These are phyloP conservation scores for Fabrea salina DNA, from an alignment of 169 alveolate species.

Conservation along the genomic window DNA sequence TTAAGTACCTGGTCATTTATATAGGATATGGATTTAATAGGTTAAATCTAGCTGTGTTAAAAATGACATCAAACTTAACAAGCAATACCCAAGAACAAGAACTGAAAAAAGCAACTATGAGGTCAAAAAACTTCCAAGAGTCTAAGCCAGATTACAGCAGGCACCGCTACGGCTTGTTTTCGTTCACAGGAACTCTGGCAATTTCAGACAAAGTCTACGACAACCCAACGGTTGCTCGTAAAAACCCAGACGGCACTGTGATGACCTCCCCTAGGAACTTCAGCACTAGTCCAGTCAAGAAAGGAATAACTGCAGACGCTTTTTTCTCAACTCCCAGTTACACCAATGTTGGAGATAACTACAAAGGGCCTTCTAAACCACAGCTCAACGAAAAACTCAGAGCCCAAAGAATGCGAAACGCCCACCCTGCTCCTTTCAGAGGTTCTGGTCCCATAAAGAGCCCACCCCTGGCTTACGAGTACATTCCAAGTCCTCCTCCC, in stretches of 20 bases:
- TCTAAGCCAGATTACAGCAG: slow-evolving; percentile 13
- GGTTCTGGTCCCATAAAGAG: slow-evolving; percentile 8
- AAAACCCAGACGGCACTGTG: background rate
- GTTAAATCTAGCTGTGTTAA: no score
- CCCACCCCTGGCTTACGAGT: background rate
- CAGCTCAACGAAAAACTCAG: slow-evolving; percentile 6
- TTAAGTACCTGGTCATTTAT: no score
- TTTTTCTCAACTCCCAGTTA: background rate
- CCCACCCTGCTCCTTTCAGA: slow-evolving; percentile 13
- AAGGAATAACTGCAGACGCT: slow-evolving; percentile 21
- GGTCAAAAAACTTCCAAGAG: slow-evolving; percentile 2
- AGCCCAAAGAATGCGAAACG: background rate
- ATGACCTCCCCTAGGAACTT: slow-evolving; percentile 13
- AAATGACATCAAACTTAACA: no score
- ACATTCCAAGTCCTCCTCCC: background rate
- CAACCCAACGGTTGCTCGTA: background rate
- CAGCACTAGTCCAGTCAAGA: background rate
- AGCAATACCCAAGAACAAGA: no score
- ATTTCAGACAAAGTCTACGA: background rate
- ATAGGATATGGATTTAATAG: no score
- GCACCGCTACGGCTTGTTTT: slow-evolving; percentile 15
- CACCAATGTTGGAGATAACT: background rate
- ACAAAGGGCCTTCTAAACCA: background rate
- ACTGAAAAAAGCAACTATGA: background rate
- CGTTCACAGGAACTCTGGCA: slow-evolving; percentile 32